Evolutionary conservation across 2,329 filamentous ascomycete genomes (phyloP), one percentile per base, ranked within the genome.

Genomic region (Fusarium sambucinum): DNA sequence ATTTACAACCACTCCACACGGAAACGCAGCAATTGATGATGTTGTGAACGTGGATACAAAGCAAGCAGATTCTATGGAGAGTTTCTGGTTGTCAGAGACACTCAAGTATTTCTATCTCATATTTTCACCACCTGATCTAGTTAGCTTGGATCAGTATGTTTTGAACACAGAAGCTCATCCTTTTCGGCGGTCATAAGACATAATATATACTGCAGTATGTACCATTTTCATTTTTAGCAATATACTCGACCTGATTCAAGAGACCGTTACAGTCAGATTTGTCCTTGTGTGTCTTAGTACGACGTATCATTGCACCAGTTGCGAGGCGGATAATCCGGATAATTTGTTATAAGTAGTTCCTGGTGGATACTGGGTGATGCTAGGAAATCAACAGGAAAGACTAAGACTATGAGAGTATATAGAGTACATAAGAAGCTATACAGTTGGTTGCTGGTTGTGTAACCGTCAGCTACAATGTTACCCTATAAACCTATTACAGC

Each of bases 51-150:
- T 47, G 4, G 69, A 76, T 14, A 77, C 79, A 1, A 66, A 79
- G 19, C 79, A 82, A 66, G 76, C 80, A 29, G 89, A 92, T 69
- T 85, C 84, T 6, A 90, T 90, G 87, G 88, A 92, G 81, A 90
- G 86, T 63, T 92, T 92, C 72, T 93, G 90, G 89, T 80, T 90
- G 72, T 87, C 88, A 0, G 90, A 93, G 80, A 93, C 90, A 17
- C 78, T 93, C 61, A 93, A 92, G 78, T 93, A 93, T 68, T 92
- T 92, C 58, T 93, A 90, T 69, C 76, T 93, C 50, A 85, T 92
- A 29, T 93, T 92, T 70, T 87, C 86, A 23, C 85, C 90, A 17
- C 86, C 88, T 1, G 83, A 85, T n/a, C 71, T 89, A 30, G 81
- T 92, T 40, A 90, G 84, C 73, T 77, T 93, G 73, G 90, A 93